Evolutionary conservation across 2,329 filamentous ascomycete species (phyloP).

Genomic region (Alternaria brassicae): DNA sequence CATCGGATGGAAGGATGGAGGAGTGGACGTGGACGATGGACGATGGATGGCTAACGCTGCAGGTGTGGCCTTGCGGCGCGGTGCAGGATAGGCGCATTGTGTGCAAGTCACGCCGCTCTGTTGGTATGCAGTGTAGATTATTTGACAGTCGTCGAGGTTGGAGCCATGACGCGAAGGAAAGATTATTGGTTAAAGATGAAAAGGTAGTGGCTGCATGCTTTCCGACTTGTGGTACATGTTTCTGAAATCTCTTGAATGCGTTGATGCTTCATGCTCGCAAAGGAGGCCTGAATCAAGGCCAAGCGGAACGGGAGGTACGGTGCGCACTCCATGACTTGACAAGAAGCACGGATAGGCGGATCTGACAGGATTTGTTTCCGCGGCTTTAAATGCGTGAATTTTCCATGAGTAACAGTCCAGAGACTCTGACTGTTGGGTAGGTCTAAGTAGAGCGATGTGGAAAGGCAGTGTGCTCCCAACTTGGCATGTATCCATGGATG

Average conservation of each 20-base stretch:
- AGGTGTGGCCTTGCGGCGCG: neutral
- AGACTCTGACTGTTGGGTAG: neutral
- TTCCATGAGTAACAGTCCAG: slow-evolving; percentile 9
- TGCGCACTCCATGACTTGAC: slow-evolving; percentile 12
- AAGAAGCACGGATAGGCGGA: slow-evolving; percentile 11
- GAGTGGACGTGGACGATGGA: slow-evolving; percentile 5
- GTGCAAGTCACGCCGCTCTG: slow-evolving; percentile 13
- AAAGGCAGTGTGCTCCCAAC: neutral
- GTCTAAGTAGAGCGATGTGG: neutral
- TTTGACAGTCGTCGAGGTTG: slow-evolving; percentile 1
- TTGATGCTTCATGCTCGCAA: slow-evolving; percentile 2
- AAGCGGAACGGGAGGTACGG: slow-evolving; percentile 21
- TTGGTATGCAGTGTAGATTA: slow-evolving; percentile 10
- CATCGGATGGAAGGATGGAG: slow-evolving; percentile 14
- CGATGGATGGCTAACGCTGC: slow-evolving; percentile 14
- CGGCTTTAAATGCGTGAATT: slow-evolving; percentile 8
- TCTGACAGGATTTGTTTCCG: slow-evolving; percentile 10
- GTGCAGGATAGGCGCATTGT: slow-evolving; percentile 9
- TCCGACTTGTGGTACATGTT: slow-evolving; percentile 3
- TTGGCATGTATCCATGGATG: neutral
- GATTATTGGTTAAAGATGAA: neutral
- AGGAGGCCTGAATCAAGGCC: slow-evolving; percentile 3
- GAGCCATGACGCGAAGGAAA: neutral
- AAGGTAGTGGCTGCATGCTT: slow-evolving; percentile 11
- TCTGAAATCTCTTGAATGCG: neutral